These are phyloP conservation scores for Tolypocladium album DNA, from an alignment of 2,329 filamentous ascomycete genomes.

Conservation along the genomic window DNA sequence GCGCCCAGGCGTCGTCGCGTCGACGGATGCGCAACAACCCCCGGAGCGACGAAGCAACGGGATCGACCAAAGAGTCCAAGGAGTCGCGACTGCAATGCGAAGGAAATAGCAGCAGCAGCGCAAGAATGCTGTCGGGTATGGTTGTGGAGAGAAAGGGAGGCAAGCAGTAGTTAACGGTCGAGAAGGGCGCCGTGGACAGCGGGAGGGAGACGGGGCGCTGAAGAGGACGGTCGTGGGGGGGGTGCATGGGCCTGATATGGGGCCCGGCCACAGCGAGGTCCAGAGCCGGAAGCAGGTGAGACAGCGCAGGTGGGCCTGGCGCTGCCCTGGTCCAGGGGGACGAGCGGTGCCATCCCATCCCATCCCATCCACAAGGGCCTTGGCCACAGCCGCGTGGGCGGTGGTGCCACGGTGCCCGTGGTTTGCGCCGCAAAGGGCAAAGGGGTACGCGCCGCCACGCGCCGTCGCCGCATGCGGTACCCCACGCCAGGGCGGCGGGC, in stretches of 20 bases:
- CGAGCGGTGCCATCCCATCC: neutral
- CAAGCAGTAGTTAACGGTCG: neutral
- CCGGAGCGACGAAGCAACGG: neutral
- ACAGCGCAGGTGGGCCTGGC: neutral
- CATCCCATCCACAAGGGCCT: neutral
- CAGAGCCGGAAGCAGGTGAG: neutral
- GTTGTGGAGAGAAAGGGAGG: neutral
- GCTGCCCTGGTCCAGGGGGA: conserved; percentile 1
- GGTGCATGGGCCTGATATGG: neutral
- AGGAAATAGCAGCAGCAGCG: neutral
- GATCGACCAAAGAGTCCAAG: neutral
- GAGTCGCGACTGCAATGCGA: neutral
- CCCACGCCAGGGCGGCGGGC: neutral
- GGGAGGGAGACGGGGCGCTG: neutral
- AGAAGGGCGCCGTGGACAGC: neutral
- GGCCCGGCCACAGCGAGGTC: neutral
- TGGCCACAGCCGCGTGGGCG: neutral
- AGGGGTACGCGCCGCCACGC: neutral
- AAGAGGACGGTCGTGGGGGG: neutral
- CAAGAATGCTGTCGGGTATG: neutral
- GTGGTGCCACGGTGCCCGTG: neutral
- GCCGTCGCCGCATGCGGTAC: neutral
- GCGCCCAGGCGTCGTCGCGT: neutral
- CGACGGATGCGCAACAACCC: neutral
- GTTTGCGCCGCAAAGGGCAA: neutral